Conservation (phyloP, 1,139 yeast genomes). For the Candida tetrigidarum region DNA sequence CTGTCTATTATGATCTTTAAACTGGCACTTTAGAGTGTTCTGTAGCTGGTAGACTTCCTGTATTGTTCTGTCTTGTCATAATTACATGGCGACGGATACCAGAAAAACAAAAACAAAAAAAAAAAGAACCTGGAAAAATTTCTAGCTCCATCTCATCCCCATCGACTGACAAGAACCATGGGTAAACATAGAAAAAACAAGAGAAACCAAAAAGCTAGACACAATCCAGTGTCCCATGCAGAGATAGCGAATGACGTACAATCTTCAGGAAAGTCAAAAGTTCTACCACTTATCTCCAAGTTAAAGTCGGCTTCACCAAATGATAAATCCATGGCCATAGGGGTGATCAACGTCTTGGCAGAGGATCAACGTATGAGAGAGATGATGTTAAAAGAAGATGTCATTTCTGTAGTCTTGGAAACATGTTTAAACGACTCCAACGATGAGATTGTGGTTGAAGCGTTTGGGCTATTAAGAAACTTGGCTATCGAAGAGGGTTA, state of each 20-base stretch:
- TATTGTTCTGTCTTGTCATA: too few relatives aligned
- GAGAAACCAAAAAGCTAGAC: constrained; percentile 58
- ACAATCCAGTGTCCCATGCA: constrained; percentile 47
- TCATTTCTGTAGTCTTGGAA: constrained; percentile 66
- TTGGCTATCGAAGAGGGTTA: constrained; percentile 88
- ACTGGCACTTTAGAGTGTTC: too few relatives aligned
- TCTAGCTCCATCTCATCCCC: constrained; percentile 6
- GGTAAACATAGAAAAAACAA: constrained; percentile 78
- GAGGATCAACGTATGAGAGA: constrained; percentile 71
- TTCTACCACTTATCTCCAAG: constrained; percentile 69
- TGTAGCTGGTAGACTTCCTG: too few relatives aligned
- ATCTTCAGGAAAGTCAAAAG: constrained; percentile 54
- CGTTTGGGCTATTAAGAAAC: constrained; percentile 81
- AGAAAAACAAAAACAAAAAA: constrained; percentile 1
- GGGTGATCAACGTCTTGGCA: constrained; percentile 70
- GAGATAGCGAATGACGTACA: constrained; percentile 44
- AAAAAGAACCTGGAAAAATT: constrained; percentile 5
- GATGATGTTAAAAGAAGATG: constrained; percentile 67
- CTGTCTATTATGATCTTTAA: too few relatives aligned
- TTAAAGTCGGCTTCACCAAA: constrained; percentile 65
- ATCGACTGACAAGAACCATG: constrained; percentile 40
- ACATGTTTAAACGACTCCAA: constrained; percentile 68
- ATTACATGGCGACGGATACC: too few relatives aligned
- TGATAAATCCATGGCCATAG: constrained; percentile 79
- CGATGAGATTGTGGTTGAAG: constrained; percentile 77